Evolutionary conservation across 2,329 filamentous ascomycete species (phyloP).

Genomic region (Hymenoscyphus infarciens): DNA sequence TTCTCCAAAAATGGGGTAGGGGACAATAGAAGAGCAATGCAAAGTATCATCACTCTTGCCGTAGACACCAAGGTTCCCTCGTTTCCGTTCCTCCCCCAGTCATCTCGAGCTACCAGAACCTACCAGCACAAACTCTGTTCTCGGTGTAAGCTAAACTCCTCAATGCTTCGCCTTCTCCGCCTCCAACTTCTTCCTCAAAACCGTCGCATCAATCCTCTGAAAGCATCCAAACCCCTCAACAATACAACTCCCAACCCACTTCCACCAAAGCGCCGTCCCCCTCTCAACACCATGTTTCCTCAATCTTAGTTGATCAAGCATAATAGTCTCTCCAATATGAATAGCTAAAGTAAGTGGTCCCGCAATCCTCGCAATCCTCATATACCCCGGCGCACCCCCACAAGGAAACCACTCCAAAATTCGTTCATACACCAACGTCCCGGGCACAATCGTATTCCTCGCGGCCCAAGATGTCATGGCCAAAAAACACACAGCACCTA

Average conservation of each 20-base stretch:
- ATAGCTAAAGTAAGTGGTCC: conserved; percentile 57
- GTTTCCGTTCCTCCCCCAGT: too few species aligned
- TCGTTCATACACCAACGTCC: conserved; percentile 46
- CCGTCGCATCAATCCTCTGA: conserved; percentile 47
- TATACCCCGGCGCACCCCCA: conserved; percentile 55
- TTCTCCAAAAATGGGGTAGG: too few species aligned
- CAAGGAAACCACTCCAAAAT: conserved; percentile 50
- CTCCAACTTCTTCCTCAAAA: conserved; percentile 42
- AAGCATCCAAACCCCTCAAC: conserved; percentile 53
- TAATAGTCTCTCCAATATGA: conserved; percentile 61
- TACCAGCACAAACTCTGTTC: too few species aligned
- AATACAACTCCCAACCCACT: conserved; percentile 52
- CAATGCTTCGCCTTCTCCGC: conserved; percentile 43
- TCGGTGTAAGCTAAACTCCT: not conserved
- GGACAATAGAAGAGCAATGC: too few species aligned
- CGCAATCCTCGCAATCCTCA: conserved; percentile 56
- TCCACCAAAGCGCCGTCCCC: conserved; percentile 46
- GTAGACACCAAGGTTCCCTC: too few species aligned
- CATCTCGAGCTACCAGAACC: too few species aligned
- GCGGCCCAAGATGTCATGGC: conserved; percentile 51
- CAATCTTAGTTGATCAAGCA: conserved; percentile 48
- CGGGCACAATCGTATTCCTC: conserved; percentile 50
- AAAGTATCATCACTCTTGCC: too few species aligned
- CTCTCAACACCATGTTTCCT: conserved; percentile 46
- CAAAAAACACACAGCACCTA: conserved; percentile 52